Evolutionary conservation across 129 eudicot species (phyloP).

Genomic region (Artemisia tridentata): DNA sequence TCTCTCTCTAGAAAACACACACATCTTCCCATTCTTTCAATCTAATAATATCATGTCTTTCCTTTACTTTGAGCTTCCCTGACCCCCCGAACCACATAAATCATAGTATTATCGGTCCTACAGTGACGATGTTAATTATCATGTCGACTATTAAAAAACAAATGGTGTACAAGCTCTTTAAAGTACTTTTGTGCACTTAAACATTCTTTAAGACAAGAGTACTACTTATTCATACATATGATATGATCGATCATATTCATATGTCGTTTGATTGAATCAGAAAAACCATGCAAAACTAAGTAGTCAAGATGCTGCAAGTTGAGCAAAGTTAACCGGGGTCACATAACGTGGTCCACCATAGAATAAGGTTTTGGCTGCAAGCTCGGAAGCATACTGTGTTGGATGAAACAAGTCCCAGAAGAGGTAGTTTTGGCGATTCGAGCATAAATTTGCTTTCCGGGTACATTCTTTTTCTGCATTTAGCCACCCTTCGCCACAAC

Average conservation of each 20-base stretch:
- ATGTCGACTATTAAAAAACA: too few species aligned
- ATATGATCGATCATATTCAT: neutral
- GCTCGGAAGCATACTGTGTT: constrained; percentile 48
- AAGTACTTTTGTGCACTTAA: too few species aligned
- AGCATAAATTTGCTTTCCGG: constrained; percentile 45
- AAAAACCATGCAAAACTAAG: neutral
- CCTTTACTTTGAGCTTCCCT: too few species aligned
- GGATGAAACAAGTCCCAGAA: constrained; percentile 85
- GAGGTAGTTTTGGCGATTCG: constrained; percentile 39
- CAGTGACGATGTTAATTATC: too few species aligned
- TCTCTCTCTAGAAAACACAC: too few species aligned
- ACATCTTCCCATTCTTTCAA: too few species aligned
- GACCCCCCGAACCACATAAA: too few species aligned
- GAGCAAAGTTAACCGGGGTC: constrained; percentile 60
- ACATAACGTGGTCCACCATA: constrained; percentile 42
- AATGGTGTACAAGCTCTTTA: too few species aligned
- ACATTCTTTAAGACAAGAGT: neutral
- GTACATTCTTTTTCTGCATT: constrained; percentile 50
- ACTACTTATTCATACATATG: constrained; percentile 11
- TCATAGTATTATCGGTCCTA: too few species aligned
- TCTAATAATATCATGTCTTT: too few species aligned
- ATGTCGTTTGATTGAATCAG: constrained; percentile 1
- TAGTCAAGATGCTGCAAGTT: constrained; percentile 28
- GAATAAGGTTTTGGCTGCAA: constrained; percentile 49
- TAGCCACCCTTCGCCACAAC: constrained; percentile 64